Evolutionary conservation across 225 moss, liverwort and hornwort species (phyloP), one percentile per base, ranked within the genome.

Genomic region (Pleurozium schreberi): DNA sequence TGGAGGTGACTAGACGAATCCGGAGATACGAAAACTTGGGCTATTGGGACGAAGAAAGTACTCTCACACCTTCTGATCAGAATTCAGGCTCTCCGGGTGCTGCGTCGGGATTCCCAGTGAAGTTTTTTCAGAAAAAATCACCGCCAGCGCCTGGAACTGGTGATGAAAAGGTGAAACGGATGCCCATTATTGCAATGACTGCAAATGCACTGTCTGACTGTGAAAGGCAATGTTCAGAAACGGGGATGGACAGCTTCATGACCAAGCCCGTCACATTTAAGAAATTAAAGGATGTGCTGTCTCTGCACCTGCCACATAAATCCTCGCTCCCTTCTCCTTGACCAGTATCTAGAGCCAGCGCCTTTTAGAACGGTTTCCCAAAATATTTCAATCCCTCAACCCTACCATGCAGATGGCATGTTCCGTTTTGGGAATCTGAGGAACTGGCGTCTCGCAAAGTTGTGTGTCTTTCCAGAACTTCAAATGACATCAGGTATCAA

Each of bases 1-100:
- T 98, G 83, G 97, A 98, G 92, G 97, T 96, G 70, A 98, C 97
- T 10, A 88, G 94, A 88, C 90, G 92, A 69, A 95, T 98, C 62
- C 95, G 97, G 53, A 91, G 93, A 87, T 98, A 92, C 81, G 97
- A 98, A 90, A 87, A 92, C 83, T 91, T 93, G 75, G 94, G 95
- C 52, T 91, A 93, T 57, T 93, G 92, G 95, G 92, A 93, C 55
- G 92, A 92, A 55, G 90, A 92, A 80, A 93, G 93, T 70, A 93
- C 88, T 55, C 90, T 81, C 18, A 22, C 90, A 50, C 91, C 91
- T 68, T 68, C 90, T 81, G 93, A 88, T 47, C 68, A 40, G 34
- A 86, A 57, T 47, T 80, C 88, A 81, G 83, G 86, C 57, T 88
- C 90, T 70, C 84, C 90, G 78, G 66, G 28, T 75, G 84, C 88